A percentile compares a stretch with the other conserved stretches of the same genome.
Evolutionary conservation across 108 stramenopile genomes (phyloP).

Genomic region (Bacterosira constricta): DNA sequence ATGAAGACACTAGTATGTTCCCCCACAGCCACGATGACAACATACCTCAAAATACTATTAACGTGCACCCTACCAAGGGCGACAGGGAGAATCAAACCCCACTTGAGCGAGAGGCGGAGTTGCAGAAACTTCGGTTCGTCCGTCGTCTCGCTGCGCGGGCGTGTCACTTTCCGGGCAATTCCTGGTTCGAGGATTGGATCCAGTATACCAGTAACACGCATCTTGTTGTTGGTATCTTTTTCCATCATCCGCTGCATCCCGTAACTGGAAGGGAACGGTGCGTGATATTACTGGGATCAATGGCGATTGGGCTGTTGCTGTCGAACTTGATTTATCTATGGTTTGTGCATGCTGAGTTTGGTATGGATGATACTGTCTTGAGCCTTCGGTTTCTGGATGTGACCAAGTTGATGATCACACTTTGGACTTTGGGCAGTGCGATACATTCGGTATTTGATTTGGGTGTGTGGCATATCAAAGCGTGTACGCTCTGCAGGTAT

Average conservation of each 20-base stretch:
- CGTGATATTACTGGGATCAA: conserved; percentile 59
- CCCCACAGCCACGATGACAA: not conserved
- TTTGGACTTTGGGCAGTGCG: conserved; percentile 81
- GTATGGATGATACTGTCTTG: conserved; percentile 32
- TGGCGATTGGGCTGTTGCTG: conserved; percentile 71
- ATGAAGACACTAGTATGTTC: too few species aligned
- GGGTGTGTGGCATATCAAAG: conserved; percentile 74
- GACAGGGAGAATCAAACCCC: conserved; percentile 45
- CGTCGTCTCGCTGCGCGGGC: conserved; percentile 47
- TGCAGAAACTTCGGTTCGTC: conserved; percentile 33
- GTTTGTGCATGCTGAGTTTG: conserved; percentile 47
- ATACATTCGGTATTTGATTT: conserved; percentile 71
- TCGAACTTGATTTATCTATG: conserved; percentile 74
- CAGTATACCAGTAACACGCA: conserved; percentile 79
- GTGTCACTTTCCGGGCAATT: conserved; percentile 72
- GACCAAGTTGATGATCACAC: conserved; percentile 61
- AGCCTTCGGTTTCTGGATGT: conserved; percentile 30
- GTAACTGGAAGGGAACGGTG: conserved; percentile 57
- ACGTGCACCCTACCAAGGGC: conserved; percentile 11
- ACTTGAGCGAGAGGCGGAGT: conserved; percentile 38
- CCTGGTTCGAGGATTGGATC: conserved; percentile 70
- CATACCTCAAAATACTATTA: conserved; percentile 2
- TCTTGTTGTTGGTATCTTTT: conserved; percentile 79
- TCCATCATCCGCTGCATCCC: conserved; percentile 70
- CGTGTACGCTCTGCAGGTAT: conserved; percentile 70